A percentile compares a stretch with the other conserved stretches of the same genome.
phyloP scores from a whole-genome alignment of 2,329 filamentous ascomycete species.

The Diaporthe destruens region DNA sequence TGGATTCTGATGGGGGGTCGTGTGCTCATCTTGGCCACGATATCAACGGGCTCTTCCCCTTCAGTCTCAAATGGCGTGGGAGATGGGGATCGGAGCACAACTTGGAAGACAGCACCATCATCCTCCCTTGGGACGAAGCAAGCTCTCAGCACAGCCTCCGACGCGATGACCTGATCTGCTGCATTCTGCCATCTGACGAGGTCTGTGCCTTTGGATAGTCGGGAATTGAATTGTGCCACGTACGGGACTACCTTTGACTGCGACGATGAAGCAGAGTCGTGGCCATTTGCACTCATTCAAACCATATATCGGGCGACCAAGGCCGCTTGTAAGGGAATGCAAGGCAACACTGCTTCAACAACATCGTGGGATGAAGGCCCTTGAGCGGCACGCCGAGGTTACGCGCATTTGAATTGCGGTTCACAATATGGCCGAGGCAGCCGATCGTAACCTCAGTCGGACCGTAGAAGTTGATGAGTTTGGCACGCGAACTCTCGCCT shows the following conservation, averaged over 20 bases:
- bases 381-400: constrained; percentile 38
- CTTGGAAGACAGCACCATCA: constrained; percentile 44
- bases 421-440: constrained; percentile 44
- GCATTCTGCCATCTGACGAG: constrained; percentile 40
- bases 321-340: constrained; percentile 43
- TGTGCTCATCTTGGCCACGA: constrained; percentile 37
- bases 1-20: constrained; percentile 38
- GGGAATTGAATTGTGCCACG: constrained; percentile 44
- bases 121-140: constrained; percentile 44
- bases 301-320: constrained; percentile 53
- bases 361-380: constrained; percentile 12
- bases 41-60: constrained; percentile 21
- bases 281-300: constrained; percentile 22
- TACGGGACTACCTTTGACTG: constrained; percentile 41
- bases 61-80: constrained; percentile 37
- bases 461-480: constrained; percentile 37
- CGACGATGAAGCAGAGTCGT: neutral
- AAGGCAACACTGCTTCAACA: constrained; percentile 42
- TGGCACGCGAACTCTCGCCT: neutral
- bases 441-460: constrained; percentile 43
- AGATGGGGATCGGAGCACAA: constrained; percentile 39
- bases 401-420: constrained; percentile 53
- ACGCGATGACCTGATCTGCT: constrained; percentile 38
- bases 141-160: constrained; percentile 43
- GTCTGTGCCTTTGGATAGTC: constrained; percentile 39